Evolutionary conservation across 2,329 filamentous ascomycete genomes (phyloP).

Genomic region (Sporothrix phasma): DNA sequence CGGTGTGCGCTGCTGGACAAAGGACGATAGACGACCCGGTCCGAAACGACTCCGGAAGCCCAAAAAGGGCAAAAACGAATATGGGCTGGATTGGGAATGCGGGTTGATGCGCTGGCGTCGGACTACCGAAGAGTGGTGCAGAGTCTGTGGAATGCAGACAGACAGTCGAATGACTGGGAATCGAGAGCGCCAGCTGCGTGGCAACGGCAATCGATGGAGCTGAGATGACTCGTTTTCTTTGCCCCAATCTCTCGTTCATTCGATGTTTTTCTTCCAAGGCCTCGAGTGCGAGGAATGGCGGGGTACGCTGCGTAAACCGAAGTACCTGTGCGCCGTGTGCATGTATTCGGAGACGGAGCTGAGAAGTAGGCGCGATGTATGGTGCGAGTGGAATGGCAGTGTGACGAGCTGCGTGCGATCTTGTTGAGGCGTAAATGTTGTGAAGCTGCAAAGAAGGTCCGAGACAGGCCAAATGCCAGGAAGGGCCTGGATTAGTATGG

Average conservation of each 20-base stretch:
- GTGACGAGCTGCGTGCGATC: background rate
- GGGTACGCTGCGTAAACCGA: background rate
- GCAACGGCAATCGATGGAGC: background rate
- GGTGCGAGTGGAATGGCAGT: background rate
- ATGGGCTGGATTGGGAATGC: background rate
- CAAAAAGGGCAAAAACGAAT: background rate
- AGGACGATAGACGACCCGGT: background rate
- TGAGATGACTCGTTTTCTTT: background rate
- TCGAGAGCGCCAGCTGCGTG: background rate
- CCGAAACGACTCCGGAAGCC: background rate
- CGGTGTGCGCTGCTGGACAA: background rate
- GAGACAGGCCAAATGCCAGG: background rate
- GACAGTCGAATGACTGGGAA: background rate
- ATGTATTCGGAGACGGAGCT: background rate
- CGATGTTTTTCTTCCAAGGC: background rate
- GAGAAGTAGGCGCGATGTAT: background rate
- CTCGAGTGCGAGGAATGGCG: constrained; percentile 1
- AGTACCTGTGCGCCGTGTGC: background rate
- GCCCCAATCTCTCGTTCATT: background rate
- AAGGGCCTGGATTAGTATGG: background rate
- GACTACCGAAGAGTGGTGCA: background rate
- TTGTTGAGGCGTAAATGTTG: background rate
- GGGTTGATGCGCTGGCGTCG: background rate
- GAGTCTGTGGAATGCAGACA: background rate
- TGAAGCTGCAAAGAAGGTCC: background rate